phyloP scores from a whole-genome alignment of 139 green algal genomes.

The Chlorella sp. region DNA sequence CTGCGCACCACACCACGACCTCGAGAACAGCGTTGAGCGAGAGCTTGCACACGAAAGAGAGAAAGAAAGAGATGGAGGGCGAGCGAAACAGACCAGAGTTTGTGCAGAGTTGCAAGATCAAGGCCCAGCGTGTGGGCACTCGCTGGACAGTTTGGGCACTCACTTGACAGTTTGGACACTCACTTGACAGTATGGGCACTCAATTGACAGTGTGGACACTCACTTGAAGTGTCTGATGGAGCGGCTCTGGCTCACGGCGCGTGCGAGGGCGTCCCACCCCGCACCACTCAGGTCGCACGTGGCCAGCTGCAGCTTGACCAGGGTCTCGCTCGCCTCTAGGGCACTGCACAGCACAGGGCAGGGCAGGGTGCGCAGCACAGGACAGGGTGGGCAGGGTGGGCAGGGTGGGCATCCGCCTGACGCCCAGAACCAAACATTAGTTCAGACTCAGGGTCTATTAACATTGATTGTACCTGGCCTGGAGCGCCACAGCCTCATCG shows the following conservation, averaged over 20 bases:
- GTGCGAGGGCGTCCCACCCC: neutral
- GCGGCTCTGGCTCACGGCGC: neutral
- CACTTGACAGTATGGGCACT: conserved; percentile 6
- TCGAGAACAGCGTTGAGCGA: neutral
- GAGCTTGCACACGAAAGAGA: too few species aligned
- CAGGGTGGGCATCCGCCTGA: neutral
- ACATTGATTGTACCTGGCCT: conserved; percentile 1
- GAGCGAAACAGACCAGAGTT: neutral
- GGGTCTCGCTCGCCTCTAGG: neutral
- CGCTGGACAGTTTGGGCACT: neutral
- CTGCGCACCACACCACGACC: neutral
- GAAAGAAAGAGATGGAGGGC: too few species aligned
- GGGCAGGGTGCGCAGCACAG: neutral
- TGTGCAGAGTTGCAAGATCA: neutral
- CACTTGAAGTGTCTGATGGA: neutral
- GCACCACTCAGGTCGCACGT: neutral
- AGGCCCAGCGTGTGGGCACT: neutral
- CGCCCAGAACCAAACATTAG: neutral
- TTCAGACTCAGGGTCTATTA: neutral
- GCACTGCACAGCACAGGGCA: neutral
- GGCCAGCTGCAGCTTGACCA: neutral
- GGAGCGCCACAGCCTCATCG: conserved; percentile 18
- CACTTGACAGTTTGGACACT: neutral
- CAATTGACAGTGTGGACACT: neutral
- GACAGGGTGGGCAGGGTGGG: neutral